Conservation (phyloP, 176 grass and related monocot genomes). For the Hyparrhenia diplandra region DNA sequence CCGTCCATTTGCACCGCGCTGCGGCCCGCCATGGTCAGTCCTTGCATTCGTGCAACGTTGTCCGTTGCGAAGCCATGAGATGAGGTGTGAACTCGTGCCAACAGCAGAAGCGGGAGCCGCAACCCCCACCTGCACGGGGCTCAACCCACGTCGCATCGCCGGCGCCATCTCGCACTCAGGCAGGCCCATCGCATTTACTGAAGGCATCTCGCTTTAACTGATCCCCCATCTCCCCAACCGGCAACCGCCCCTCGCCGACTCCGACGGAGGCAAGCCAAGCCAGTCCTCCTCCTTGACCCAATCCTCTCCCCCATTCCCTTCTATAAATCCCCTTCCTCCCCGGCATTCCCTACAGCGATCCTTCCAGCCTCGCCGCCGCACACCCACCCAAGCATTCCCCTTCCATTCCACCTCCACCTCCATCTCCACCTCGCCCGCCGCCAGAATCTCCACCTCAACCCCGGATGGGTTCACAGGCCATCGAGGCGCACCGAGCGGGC, state of each 20-base stretch:
- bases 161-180: background rate
- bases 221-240: background rate
- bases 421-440: background rate
- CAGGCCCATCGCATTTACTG: background rate
- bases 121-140: background rate
- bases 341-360: background rate
- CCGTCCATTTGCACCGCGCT: background rate
- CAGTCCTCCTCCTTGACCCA: too few species aligned
- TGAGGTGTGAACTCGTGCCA: too few species aligned
- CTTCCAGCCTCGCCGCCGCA: background rate
- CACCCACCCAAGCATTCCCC: background rate
- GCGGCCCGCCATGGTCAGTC: too few species aligned
- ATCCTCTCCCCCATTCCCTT: background rate
- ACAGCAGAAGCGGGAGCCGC: too few species aligned
- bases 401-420: background rate
- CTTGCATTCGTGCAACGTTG: background rate
- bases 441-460: background rate
- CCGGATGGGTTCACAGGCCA: conserved; percentile 43
- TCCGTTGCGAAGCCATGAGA: too few species aligned
- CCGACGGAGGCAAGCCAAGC: too few species aligned
- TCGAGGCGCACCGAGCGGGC: conserved; percentile 49
- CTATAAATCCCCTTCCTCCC: conserved; percentile 8
- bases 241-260: conserved; percentile 7
- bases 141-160: background rate
- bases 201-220: conserved; percentile 24